phyloP scores from a whole-genome alignment of 441 rosid species.

The Gossypium trilobum region DNA sequence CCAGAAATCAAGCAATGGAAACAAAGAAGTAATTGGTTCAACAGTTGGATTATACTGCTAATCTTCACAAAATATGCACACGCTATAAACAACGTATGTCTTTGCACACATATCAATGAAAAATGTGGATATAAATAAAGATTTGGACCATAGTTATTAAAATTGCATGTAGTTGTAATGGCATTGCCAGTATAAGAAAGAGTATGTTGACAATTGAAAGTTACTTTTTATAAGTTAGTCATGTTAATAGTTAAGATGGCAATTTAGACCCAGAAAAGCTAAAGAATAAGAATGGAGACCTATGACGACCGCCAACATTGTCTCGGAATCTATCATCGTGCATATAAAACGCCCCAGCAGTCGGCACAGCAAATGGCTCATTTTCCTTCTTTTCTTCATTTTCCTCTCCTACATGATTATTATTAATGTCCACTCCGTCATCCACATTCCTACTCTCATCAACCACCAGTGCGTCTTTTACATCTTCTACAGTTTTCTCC shows the following conservation, averaged over 20 bases:
- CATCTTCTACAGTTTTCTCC: slow-evolving; percentile 9
- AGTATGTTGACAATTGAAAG: not conserved
- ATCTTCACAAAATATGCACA: slow-evolving; percentile 3
- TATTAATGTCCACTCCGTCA: slow-evolving; percentile 23
- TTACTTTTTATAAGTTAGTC: not conserved
- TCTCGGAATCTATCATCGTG: slow-evolving; percentile 89
- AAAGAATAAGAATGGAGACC: slow-evolving; percentile 14
- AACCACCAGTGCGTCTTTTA: slow-evolving; percentile 13
- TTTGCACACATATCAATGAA: not conserved
- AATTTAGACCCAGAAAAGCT: not conserved
- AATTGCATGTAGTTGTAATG: not conserved
- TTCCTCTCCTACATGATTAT: slow-evolving; percentile 28
- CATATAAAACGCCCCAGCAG: slow-evolving; percentile 96
- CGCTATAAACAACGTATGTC: not conserved
- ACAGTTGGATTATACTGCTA: not conserved
- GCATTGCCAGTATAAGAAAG: not conserved
- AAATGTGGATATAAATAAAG: not conserved
- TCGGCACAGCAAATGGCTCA: slow-evolving; percentile 85
- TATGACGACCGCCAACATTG: slow-evolving; percentile 42
- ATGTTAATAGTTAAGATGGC: not conserved
- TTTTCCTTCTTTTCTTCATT: slow-evolving; percentile 47
- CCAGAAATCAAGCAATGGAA: not conserved
- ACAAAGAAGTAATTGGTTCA: not conserved
- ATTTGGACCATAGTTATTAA: not conserved
- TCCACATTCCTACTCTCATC: slow-evolving; percentile 25